Conservation (phyloP, 257 asterid species). For the Gentiana straminea region DNA sequence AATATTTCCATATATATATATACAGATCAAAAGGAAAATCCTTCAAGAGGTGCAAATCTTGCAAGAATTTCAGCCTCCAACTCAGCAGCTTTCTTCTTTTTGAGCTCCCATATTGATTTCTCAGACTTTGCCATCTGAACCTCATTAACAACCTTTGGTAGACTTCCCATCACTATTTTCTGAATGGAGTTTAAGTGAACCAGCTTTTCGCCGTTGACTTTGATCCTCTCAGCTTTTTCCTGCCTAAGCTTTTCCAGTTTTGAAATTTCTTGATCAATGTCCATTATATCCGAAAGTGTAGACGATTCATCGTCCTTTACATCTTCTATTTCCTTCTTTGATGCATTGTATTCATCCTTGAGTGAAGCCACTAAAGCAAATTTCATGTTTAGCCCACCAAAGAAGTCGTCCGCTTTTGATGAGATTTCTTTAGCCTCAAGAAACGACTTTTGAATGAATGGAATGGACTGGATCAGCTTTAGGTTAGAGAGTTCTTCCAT, state of each 20-base stretch:
- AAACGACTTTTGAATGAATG: constrained; percentile 11
- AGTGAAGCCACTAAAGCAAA: constrained; percentile 12
- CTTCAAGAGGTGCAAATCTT: constrained; percentile 25
- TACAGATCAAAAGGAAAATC: constrained; percentile 20
- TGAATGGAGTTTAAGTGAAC: constrained; percentile 11
- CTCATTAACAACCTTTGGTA: constrained; percentile 27
- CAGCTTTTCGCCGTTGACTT: constrained; percentile 16
- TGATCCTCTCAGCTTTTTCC: constrained; percentile 8
- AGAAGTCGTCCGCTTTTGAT: constrained; percentile 18
- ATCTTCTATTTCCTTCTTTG: constrained; percentile 25
- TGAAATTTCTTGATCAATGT: constrained; percentile 26
- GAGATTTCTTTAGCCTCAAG: constrained; percentile 16
- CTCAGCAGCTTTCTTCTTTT: constrained; percentile 19
- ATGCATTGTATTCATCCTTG: constrained; percentile 16
- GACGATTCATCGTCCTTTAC: constrained; percentile 23
- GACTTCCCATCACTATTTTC: constrained; percentile 10
- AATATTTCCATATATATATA: too few relatives aligned
- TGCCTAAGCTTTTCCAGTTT: constrained; percentile 18
- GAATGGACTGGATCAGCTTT: constrained; percentile 23
- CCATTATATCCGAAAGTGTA: constrained; percentile 14
- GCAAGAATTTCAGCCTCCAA: constrained; percentile 18
- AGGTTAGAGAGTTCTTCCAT: constrained; percentile 20
- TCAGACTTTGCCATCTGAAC: constrained; percentile 26
- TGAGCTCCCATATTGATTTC: constrained; percentile 23
- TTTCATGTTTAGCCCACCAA: constrained; percentile 23